phyloP scores from a whole-genome alignment of 1,284 basidiomycete genomes.

The Tilletia indica region DNA sequence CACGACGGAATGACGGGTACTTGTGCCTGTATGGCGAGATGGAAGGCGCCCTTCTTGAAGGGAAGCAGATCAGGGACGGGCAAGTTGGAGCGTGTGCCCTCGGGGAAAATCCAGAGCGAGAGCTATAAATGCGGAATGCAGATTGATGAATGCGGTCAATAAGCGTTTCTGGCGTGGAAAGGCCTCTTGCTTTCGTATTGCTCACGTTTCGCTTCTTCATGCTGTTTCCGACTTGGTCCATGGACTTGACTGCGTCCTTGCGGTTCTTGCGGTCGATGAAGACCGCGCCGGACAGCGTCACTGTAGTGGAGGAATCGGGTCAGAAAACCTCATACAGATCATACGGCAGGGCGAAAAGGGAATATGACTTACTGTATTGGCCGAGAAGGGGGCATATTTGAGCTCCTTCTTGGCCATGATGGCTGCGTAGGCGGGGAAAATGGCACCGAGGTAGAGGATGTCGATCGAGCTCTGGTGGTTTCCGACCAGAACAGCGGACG shows the following conservation, averaged over 20 bases:
- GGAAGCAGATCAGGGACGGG: constrained; percentile 62
- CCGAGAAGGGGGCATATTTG: constrained; percentile 82
- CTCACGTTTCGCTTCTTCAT: constrained; percentile 70
- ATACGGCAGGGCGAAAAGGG: background rate
- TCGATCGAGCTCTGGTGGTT: constrained; percentile 74
- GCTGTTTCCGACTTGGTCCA: constrained; percentile 73
- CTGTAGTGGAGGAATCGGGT: constrained; percentile 10
- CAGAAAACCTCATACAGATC: background rate
- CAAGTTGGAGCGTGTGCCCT: constrained; percentile 59
- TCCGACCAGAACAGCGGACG: constrained; percentile 72
- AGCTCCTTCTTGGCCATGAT: constrained; percentile 95
- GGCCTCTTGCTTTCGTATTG: background rate
- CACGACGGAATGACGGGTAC: constrained; percentile 74
- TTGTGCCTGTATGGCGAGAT: constrained; percentile 83
- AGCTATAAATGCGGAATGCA: constrained; percentile 57
- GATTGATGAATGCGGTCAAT: too few relatives aligned
- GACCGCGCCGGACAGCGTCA: constrained; percentile 85
- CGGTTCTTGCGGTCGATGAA: constrained; percentile 88
- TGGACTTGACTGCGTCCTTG: constrained; percentile 70
- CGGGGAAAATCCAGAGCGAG: constrained; percentile 60
- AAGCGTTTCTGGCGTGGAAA: background rate
- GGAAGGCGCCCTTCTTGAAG: constrained; percentile 98
- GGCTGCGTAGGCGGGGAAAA: constrained; percentile 77
- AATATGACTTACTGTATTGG: constrained; percentile 66
- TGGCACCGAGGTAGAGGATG: constrained; percentile 69